phyloP scores from a whole-genome alignment of 352 stramenopile genomes.

The Pythium utonaiense region DNA sequence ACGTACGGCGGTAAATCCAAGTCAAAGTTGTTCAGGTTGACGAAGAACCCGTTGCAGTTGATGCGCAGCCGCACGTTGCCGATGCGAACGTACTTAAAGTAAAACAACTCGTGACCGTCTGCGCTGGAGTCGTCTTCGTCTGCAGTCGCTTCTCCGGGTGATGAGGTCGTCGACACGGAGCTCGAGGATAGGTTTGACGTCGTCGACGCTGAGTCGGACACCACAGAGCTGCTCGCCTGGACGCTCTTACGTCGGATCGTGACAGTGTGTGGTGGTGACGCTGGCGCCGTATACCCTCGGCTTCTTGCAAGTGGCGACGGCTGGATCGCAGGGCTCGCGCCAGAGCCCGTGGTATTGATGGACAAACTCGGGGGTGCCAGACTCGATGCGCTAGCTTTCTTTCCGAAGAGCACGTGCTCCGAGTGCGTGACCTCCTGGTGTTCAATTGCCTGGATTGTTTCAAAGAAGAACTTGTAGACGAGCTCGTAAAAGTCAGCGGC shows the following conservation, averaged over 20 bases:
- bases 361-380: not conserved
- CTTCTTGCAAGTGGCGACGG: conserved; percentile 12
- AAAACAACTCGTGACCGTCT: conserved; percentile 74
- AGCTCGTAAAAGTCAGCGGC: conserved; percentile 80
- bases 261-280: conserved; percentile 6
- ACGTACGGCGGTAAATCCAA: conserved; percentile 74
- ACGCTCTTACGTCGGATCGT: conserved; percentile 19
- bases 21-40: conserved; percentile 81
- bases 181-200: conserved; percentile 4
- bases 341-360: not conserved
- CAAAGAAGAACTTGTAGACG: conserved; percentile 86
- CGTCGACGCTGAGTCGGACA: conserved; percentile 13
- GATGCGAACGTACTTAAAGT: conserved; percentile 84
- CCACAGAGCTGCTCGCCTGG: conserved; percentile 11
- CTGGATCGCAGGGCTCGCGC: too few species aligned
- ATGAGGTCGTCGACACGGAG: not conserved
- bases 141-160: conserved; percentile 1
- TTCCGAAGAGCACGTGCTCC: conserved; percentile 60
- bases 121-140: conserved; percentile 54
- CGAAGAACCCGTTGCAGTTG: conserved; percentile 85
- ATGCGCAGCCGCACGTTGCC: conserved; percentile 76
- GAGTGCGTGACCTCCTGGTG: conserved; percentile 34
- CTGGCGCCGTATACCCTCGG: conserved; percentile 11
- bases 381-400: conserved; percentile 25
- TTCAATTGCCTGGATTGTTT: conserved; percentile 27